phyloP scores from a whole-genome alignment of 345 rosid species.

The Abelmoschus esculentus region DNA sequence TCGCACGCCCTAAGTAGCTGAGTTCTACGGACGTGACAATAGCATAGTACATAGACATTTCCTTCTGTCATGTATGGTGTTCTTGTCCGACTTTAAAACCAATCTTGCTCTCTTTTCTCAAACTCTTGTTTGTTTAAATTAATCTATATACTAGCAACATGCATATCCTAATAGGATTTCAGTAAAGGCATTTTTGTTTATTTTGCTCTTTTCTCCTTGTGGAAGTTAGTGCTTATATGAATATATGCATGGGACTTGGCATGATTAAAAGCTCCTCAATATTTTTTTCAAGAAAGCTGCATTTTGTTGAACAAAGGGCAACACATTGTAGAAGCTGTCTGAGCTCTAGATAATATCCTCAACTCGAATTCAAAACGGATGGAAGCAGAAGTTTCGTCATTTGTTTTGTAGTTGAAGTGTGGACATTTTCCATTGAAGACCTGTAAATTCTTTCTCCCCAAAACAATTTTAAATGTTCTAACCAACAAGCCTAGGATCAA shows the following conservation, averaged over 20 bases:
- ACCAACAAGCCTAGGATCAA: no score
- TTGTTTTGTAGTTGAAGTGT: background rate
- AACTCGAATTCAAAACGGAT: slow-evolving; percentile 23
- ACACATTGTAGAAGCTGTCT: slow-evolving; percentile 44
- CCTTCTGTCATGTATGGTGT: background rate
- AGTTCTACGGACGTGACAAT: no score
- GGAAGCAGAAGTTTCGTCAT: slow-evolving; percentile 23
- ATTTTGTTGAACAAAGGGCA: slow-evolving; percentile 68
- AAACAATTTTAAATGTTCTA: no score
- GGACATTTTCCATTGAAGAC: no score
- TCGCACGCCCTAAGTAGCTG: no score
- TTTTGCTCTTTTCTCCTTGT: background rate
- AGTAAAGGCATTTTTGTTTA: background rate
- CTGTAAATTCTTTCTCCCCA: no score
- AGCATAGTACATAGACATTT: background rate
- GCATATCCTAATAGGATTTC: background rate
- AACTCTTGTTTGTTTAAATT: background rate
- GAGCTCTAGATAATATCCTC: slow-evolving; percentile 45
- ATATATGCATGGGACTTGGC: background rate
- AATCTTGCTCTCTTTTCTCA: background rate
- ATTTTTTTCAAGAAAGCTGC: slow-evolving; percentile 37
- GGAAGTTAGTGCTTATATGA: background rate
- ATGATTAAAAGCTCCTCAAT: background rate
- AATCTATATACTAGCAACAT: background rate
- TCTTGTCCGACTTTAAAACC: background rate